phyloP scores from a whole-genome alignment of 805 yeast species.

The Yarrowia sp. region DNA sequence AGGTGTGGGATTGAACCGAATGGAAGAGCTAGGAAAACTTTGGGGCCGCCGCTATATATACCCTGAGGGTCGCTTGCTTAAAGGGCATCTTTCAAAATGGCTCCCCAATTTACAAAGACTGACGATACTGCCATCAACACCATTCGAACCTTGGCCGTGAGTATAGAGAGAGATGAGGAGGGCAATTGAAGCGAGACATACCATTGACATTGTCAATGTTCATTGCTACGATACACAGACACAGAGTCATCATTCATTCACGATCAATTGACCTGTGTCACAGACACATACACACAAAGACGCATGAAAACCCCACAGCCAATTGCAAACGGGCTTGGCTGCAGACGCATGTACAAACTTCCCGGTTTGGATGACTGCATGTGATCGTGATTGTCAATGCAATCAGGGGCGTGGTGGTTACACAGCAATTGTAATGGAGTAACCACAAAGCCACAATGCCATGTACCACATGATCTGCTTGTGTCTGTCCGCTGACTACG shows the following conservation, averaged over 20 bases:
- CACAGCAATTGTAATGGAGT: too few species aligned
- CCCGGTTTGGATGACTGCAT: too few species aligned
- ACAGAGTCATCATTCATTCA: too few species aligned
- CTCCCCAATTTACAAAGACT: slow-evolving; percentile 47
- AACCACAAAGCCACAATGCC: too few species aligned
- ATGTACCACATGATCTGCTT: too few species aligned
- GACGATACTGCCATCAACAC: slow-evolving; percentile 80
- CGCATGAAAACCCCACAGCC: background rate
- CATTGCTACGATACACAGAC: too few species aligned
- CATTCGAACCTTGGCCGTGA: slow-evolving; percentile 77
- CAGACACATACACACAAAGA: too few species aligned
- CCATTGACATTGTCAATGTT: too few species aligned
- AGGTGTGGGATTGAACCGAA: background rate
- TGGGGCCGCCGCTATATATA: slow-evolving; percentile 18
- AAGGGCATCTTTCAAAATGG: slow-evolving; percentile 30
- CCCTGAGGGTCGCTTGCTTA: slow-evolving; percentile 14
- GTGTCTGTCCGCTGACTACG: too few species aligned
- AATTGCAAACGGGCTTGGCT: background rate
- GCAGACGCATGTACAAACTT: too few species aligned
- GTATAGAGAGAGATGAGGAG: slow-evolving; percentile 28
- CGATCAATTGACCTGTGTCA: background rate
- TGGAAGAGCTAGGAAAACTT: slow-evolving; percentile 26
- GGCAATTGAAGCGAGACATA: background rate
- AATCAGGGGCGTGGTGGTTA: too few species aligned
- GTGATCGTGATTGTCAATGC: too few species aligned